Evolutionary conservation across 306 rosid species (phyloP).

Genomic region (Fragaria vesca): DNA sequence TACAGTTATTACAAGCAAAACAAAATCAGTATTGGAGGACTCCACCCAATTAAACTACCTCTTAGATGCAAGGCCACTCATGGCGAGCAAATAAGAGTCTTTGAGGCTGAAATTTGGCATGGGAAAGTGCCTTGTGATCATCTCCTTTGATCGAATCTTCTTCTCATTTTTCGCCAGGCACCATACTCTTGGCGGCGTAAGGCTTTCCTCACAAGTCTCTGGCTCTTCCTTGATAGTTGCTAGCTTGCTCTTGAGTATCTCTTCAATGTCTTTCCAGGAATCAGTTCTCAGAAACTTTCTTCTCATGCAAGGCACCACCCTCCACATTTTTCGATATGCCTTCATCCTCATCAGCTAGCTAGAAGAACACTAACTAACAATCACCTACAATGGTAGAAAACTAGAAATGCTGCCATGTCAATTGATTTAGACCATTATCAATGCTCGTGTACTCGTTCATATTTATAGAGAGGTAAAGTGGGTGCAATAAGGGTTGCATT

Average conservation of each 20-base stretch:
- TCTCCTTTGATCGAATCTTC: slow-evolving; percentile 44
- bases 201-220: slow-evolving; percentile 48
- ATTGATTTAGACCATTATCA: neutral
- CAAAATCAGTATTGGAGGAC: slow-evolving; percentile 45
- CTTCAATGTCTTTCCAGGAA: slow-evolving; percentile 59
- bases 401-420: neutral
- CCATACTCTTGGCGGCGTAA: slow-evolving; percentile 38
- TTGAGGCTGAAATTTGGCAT: slow-evolving; percentile 54
- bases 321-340: slow-evolving; percentile 52
- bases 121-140: slow-evolving; percentile 28
- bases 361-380: neutral
- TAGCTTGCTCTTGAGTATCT: slow-evolving; percentile 68
- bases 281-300: slow-evolving; percentile 43
- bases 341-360: slow-evolving; percentile 44
- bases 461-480: slow-evolving; percentile 1
- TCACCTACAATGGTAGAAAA: neutral
- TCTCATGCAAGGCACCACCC: slow-evolving; percentile 61
- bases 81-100: slow-evolving; percentile 47
- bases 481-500: slow-evolving; percentile 8
- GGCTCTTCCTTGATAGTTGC: slow-evolving; percentile 71
- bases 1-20: slow-evolving; percentile 16
- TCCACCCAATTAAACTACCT: slow-evolving; percentile 42
- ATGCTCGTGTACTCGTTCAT: slow-evolving; percentile 29
- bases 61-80: slow-evolving; percentile 51
- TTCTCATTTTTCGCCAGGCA: slow-evolving; percentile 42